Evolutionary conservation across 106 monocot species (phyloP).

Genomic region (Dendrobium catenatum): DNA sequence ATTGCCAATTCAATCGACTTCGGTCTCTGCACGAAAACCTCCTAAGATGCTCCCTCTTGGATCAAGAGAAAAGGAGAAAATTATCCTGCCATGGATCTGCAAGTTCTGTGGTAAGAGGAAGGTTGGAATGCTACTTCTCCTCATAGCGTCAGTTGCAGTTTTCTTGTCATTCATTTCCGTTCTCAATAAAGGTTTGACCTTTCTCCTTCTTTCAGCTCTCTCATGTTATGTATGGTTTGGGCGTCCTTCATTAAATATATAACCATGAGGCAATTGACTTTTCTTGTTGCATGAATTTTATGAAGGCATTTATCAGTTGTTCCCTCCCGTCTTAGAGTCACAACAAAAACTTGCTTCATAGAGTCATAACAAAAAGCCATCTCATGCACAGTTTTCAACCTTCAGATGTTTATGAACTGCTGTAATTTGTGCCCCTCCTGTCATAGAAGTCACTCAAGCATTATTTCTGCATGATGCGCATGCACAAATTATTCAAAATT

Average conservation of each 20-base stretch:
- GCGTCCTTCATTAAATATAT: background rate
- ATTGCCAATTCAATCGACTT: conserved; percentile 15
- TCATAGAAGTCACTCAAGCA: too few relatives aligned
- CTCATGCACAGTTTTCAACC: background rate
- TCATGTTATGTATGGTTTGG: background rate
- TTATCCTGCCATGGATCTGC: conserved; percentile 21
- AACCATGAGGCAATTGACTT: too few relatives aligned
- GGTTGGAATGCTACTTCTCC: conserved; percentile 38
- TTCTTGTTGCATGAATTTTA: too few relatives aligned
- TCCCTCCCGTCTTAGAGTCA: background rate
- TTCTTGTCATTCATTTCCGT: conserved; percentile 24
- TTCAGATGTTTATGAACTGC: background rate
- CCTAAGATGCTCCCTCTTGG: conserved; percentile 22
- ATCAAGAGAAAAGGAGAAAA: conserved; percentile 20
- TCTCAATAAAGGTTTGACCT: conserved; percentile 23
- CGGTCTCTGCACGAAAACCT: conserved; percentile 5
- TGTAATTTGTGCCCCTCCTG: background rate
- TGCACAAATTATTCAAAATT: too few relatives aligned
- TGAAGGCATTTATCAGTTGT: background rate
- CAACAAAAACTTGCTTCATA: background rate
- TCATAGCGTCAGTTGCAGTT: conserved; percentile 24
- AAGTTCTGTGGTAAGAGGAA: conserved; percentile 27
- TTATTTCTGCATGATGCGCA: too few relatives aligned
- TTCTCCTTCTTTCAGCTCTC: background rate
- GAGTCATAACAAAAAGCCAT: too few relatives aligned